Conservation (phyloP, 352 stramenopile species). For the Globisporangium echinulatum region DNA sequence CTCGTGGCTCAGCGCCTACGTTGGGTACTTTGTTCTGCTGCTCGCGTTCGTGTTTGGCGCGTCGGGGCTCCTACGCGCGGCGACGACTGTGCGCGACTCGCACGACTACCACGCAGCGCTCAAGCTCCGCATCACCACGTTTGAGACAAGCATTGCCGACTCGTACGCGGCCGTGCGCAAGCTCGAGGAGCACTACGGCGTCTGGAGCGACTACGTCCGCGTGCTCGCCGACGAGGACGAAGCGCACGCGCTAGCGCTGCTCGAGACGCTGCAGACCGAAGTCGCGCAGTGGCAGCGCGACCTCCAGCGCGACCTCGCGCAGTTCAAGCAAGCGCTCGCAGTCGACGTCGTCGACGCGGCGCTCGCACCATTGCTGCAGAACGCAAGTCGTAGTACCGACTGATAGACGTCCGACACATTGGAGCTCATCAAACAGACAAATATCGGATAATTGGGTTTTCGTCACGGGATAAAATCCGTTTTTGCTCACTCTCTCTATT, state of each 20-base stretch:
- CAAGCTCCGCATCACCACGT: constrained; percentile 42
- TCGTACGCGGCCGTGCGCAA: constrained; percentile 57
- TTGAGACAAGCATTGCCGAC: constrained; percentile 60
- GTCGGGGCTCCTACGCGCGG: constrained; percentile 41
- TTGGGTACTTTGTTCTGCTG: constrained; percentile 28
- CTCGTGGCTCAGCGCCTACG: constrained; percentile 19
- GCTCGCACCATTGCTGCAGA: constrained; percentile 27
- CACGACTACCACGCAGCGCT: constrained; percentile 60
- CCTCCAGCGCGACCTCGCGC: constrained; percentile 59
- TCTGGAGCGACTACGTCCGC: constrained; percentile 73
- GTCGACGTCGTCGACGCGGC: constrained; percentile 43
- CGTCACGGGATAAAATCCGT: too few relatives aligned
- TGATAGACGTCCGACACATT: too few relatives aligned
- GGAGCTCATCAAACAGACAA: too few relatives aligned
- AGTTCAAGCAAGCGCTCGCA: constrained; percentile 54
- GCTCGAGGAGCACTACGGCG: constrained; percentile 58
- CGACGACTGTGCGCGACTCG: constrained; percentile 43
- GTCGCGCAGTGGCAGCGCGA: constrained; percentile 70
- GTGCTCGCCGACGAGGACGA: constrained; percentile 67
- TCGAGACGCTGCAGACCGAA: constrained; percentile 60
- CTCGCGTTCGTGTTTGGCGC: constrained; percentile 44
- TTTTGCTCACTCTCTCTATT: constrained; percentile 13
- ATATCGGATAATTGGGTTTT: too few relatives aligned
- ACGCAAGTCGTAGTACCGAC: constrained; percentile 4
- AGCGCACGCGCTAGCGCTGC: constrained; percentile 41